Evolutionary conservation across 352 stramenopile species (phyloP), one percentile per base, ranked within the genome.

Genomic region (Phytopythium litorale): DNA sequence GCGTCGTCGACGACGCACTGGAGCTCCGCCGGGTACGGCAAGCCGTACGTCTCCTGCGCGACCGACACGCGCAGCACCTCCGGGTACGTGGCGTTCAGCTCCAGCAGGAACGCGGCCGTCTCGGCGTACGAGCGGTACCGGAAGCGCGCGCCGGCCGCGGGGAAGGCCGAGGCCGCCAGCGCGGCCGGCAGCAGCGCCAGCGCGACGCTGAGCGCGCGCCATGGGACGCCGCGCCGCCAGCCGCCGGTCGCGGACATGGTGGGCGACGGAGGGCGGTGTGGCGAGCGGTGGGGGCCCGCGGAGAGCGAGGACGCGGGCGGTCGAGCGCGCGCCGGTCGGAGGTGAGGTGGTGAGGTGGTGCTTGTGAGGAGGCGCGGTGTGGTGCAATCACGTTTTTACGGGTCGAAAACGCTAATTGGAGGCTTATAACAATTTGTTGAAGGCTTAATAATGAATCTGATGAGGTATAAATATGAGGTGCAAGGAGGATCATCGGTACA

Each of bases 41-140:
- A 66, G 13, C 53, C 60, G 70, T 96, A 97, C 59, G 68, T 87
- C 49, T 96, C 84, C 67, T 97, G 88, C 43, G 86, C 89, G 11
- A 94, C 67, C 8, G 78, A 91, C 42, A 96, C 74, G 25, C 82
- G 81, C 46, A 96, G 73, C 28, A 96, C 64, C 60, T 92, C 81
- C 3, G 88, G 86, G 58, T 87, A 96, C 33, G 72, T 77, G n/a
- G 75, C 66, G 58, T 88, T 90, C 37, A 96, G 76, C 58, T 87
- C 66, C 42, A 88, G 45, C 18, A 97, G 63, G 57, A 73, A 85
- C 60, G 68, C 65, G 21, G 66, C 70, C 74, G 89, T 94, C 60
- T 92, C 69, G 21, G 68, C 75, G 54, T 97, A 97, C 51, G 77
- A 74, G 43, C 76, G 80, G 73, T 93, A 95, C 63, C 74, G 63